phyloP scores from a whole-genome alignment of 2,329 filamentous ascomycete species.

The Colletotrichum sp. region DNA sequence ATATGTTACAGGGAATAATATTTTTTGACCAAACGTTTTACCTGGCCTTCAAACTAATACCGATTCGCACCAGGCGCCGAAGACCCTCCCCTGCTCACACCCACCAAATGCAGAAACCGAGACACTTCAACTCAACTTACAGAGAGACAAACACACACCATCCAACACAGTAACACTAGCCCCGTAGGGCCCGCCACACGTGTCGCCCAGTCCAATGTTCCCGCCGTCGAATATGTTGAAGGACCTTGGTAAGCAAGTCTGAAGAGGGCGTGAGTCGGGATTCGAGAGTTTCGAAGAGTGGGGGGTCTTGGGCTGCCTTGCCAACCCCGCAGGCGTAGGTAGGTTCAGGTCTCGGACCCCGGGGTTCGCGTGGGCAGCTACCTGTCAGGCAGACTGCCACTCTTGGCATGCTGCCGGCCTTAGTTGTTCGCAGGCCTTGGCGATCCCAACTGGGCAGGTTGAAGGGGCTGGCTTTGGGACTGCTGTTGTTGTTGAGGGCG shows the following conservation, averaged over 20 bases:
- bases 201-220: not conserved
- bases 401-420: not conserved
- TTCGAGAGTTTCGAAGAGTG: not conserved
- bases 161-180: not conserved
- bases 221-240: not conserved
- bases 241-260: not conserved
- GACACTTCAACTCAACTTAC: not conserved
- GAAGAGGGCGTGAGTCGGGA: not conserved
- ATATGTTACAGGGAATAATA: slow-evolving; percentile 8
- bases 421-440: not conserved
- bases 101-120: not conserved
- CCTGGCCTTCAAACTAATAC: not conserved
- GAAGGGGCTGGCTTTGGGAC: not conserved
- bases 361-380: not conserved
- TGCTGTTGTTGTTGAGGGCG: not conserved
- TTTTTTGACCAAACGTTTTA: slow-evolving; percentile 7
- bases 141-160: not conserved
- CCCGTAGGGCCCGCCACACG: not conserved
- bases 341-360: not conserved
- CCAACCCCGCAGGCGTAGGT: not conserved
- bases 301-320: not conserved
- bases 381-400: not conserved
- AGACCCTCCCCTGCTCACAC: not conserved
- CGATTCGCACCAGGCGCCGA: not conserved
- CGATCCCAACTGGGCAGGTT: not conserved